phyloP scores from a whole-genome alignment of 1,139 yeast species.

The Debaryomyces coudertii region DNA sequence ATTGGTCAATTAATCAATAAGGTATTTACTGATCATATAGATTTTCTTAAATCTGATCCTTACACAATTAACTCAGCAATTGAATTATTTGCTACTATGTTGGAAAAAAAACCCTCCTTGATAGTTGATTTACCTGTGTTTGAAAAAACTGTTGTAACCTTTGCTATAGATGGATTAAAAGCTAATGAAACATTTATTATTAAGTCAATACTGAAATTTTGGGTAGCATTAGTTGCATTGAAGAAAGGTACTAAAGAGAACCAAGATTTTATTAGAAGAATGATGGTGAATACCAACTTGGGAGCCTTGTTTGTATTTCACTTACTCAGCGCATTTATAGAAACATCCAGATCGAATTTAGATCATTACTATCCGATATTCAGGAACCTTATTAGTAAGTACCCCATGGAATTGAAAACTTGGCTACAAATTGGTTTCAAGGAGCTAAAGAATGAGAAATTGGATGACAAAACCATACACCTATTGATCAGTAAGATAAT shows the following conservation, averaged over 20 bases:
- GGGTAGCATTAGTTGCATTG: constrained; percentile 60
- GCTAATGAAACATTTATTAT: constrained; percentile 69
- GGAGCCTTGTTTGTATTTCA: constrained; percentile 40
- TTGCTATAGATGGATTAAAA: constrained; percentile 48
- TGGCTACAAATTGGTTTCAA: constrained; percentile 47
- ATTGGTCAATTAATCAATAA: constrained; percentile 29
- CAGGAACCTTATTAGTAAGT: constrained; percentile 55
- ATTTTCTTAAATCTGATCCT: constrained; percentile 50
- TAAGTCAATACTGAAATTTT: constrained; percentile 63
- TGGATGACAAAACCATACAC: constrained; percentile 27
- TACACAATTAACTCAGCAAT: constrained; percentile 54
- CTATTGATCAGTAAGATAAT: constrained; percentile 57
- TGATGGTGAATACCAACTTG: constrained; percentile 38
- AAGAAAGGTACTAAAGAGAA: constrained; percentile 57
- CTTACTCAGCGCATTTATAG: constrained; percentile 40
- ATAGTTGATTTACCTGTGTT: constrained; percentile 41
- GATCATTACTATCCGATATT: constrained; percentile 60
- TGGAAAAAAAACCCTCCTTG: constrained; percentile 55
- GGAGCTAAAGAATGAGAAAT: constrained; percentile 29
- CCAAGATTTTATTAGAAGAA: constrained; percentile 34
- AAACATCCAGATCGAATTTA: constrained; percentile 62
- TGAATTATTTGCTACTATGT: constrained; percentile 45
- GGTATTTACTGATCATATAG: constrained; percentile 35
- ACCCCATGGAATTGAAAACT: constrained; percentile 47
- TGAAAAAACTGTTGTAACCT: constrained; percentile 38